A percentile compares a stretch with the other conserved stretches of the same genome.
Evolutionary conservation across 352 stramenopile species (phyloP).

Genomic region (Bremia lactucae): DNA sequence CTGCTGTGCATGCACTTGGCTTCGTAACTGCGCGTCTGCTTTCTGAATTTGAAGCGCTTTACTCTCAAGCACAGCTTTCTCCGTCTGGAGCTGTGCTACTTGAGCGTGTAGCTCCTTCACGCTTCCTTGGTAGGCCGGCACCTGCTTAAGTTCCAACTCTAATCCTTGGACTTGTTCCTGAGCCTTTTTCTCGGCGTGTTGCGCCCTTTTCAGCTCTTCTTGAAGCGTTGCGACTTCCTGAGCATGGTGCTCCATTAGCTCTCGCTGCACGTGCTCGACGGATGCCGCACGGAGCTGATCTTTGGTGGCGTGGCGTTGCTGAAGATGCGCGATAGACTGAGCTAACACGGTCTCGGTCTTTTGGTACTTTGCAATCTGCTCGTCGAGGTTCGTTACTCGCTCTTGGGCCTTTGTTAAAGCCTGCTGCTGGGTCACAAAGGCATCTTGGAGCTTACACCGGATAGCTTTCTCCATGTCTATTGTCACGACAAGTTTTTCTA

Average conservation of each 20-base stretch:
- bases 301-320: constrained; percentile 47
- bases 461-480: constrained; percentile 45
- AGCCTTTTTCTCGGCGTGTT: constrained; percentile 20
- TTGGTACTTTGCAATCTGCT: constrained; percentile 52
- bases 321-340: constrained; percentile 57
- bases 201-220: constrained; percentile 20
- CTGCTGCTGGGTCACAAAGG: constrained; percentile 35
- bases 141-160: constrained; percentile 18
- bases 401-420: constrained; percentile 29
- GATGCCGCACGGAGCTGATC: constrained; percentile 41
- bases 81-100: constrained; percentile 37
- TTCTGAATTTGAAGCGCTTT: constrained; percentile 56
- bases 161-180: constrained; percentile 24
- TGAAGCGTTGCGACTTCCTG: constrained; percentile 20
- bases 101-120: constrained; percentile 21
- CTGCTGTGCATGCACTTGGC: constrained; percentile 28
- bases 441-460: constrained; percentile 26
- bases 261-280: constrained; percentile 30
- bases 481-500: constrained; percentile 38
- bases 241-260: constrained; percentile 29
- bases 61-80: constrained; percentile 56
- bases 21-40: constrained; percentile 43
- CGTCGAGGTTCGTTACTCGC: constrained; percentile 29
- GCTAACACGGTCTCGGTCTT: constrained; percentile 68
- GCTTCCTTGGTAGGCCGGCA: constrained; percentile 14